Evolutionary conservation across 2,329 filamentous ascomycete genomes (phyloP).

Genomic region (Thelonectria rubi): DNA sequence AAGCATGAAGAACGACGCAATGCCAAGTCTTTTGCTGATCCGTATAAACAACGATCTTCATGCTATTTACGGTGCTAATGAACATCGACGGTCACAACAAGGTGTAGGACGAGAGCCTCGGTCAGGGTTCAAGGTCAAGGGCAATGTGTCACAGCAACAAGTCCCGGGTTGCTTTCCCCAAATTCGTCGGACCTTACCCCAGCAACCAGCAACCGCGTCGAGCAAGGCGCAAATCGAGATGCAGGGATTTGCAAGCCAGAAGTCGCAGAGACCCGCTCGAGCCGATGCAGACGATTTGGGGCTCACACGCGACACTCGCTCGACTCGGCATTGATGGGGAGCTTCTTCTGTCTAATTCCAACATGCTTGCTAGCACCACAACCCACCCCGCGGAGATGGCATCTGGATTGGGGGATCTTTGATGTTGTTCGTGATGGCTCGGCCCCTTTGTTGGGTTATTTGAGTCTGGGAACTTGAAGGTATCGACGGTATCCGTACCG

Average conservation of each 20-base stretch:
- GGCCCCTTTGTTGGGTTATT: conserved; percentile 1
- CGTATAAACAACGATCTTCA: conserved; percentile 24
- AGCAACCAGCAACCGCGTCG: conserved; percentile 31
- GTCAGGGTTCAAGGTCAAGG: conserved; percentile 9
- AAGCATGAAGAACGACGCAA: conserved; percentile 26
- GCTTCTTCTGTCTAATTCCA: not conserved
- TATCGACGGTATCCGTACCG: too few species aligned
- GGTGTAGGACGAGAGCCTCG: not conserved
- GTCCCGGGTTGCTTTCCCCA: not conserved
- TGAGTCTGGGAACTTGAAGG: too few species aligned
- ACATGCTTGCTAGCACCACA: conserved; percentile 8
- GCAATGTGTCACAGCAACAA: not conserved
- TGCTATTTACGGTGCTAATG: conserved; percentile 10
- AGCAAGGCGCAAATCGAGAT: conserved; percentile 35
- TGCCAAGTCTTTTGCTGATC: conserved; percentile 19
- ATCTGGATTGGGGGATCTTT: conserved; percentile 9
- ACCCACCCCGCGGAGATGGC: conserved; percentile 17
- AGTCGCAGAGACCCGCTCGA: conserved; percentile 33
- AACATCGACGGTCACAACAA: not conserved
- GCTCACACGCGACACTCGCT: conserved; percentile 40
- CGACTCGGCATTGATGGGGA: conserved; percentile 36
- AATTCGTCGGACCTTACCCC: conserved; percentile 23
- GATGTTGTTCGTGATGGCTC: not conserved
- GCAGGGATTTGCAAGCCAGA: conserved; percentile 40
- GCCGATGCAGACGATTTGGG: conserved; percentile 41